phyloP scores from a whole-genome alignment of 352 stramenopile species.

The Globisporangium barbulae region DNA sequence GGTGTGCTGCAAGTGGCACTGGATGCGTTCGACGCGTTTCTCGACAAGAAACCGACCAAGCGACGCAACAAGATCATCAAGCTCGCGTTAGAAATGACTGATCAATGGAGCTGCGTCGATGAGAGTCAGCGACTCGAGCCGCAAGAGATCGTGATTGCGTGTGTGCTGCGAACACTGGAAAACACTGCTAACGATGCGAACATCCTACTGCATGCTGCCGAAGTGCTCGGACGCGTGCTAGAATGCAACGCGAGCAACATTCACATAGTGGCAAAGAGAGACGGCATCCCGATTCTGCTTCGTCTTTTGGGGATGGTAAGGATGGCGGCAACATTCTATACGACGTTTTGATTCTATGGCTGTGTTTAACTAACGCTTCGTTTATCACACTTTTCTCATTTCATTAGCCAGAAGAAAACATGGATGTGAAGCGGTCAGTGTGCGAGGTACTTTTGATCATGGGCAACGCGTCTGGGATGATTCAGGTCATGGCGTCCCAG shows the following conservation, averaged over 20 bases:
- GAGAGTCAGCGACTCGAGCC: slow-evolving; percentile 17
- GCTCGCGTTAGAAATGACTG: slow-evolving; percentile 39
- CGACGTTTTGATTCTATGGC: too few relatives aligned
- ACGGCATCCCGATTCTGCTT: slow-evolving; percentile 31
- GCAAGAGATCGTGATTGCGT: slow-evolving; percentile 16
- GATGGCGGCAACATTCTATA: neutral
- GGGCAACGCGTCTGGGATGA: slow-evolving; percentile 30
- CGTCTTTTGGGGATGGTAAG: slow-evolving; percentile 30
- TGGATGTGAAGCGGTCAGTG: slow-evolving; percentile 36
- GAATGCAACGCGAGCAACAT: slow-evolving; percentile 30
- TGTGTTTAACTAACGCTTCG: neutral
- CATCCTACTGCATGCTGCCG: slow-evolving; percentile 32
- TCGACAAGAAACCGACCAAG: slow-evolving; percentile 24
- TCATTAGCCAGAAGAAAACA: slow-evolving; percentile 20
- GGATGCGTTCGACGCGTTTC: slow-evolving; percentile 13
- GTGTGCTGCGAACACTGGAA: slow-evolving; percentile 30
- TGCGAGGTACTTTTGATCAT: slow-evolving; percentile 40
- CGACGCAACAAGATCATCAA: slow-evolving; percentile 38
- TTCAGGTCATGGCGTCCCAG: slow-evolving; percentile 40
- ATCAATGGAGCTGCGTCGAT: slow-evolving; percentile 16
- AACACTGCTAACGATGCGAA: slow-evolving; percentile 28
- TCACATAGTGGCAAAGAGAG: slow-evolving; percentile 27
- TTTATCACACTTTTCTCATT: neutral
- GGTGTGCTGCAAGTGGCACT: slow-evolving; percentile 34
- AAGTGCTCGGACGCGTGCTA: slow-evolving; percentile 38